These are phyloP conservation scores for Globisporangium ultimum DNA, from an alignment of 352 stramenopile species.

Conservation along the genomic window DNA sequence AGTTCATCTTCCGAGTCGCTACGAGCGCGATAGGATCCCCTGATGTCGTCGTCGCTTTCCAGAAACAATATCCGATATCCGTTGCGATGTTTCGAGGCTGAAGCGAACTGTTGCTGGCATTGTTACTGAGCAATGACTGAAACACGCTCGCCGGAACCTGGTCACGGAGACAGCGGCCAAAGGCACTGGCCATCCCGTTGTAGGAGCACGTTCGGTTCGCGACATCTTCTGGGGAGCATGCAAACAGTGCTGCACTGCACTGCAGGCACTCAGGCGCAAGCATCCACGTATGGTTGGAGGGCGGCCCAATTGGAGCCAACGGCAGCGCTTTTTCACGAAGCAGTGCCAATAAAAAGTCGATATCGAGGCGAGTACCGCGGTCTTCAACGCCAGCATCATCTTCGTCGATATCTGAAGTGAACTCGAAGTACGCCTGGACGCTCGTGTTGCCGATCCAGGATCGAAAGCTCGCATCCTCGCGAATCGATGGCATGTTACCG, in stretches of 20 bases:
- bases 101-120: not conserved
- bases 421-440: slow-evolving; percentile 13
- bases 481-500: slow-evolving; percentile 4
- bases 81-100: not conserved
- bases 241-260: slow-evolving; percentile 15
- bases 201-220: slow-evolving; percentile 15
- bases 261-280: slow-evolving; percentile 13
- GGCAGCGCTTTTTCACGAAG: slow-evolving; percentile 5
- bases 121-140: slow-evolving; percentile 1
- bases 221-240: slow-evolving; percentile 5
- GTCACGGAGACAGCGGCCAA: slow-evolving; percentile 12
- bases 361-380: not conserved
- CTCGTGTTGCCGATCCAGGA: slow-evolving; percentile 6
- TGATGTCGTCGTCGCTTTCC: not conserved
- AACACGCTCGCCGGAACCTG: slow-evolving; percentile 3
- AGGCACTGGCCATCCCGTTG: slow-evolving; percentile 5
- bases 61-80: slow-evolving; percentile 6
- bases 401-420: not conserved
- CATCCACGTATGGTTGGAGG: slow-evolving; percentile 10
- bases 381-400: not conserved
- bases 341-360: slow-evolving; percentile 1
- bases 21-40: not conserved
- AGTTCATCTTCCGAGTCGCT: slow-evolving; percentile 4
- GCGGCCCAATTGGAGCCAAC: slow-evolving; percentile 5
- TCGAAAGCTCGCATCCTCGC: not conserved